These are phyloP conservation scores for Arabidopsis lyrata DNA, from an alignment of 441 rosid species.

Conservation along the genomic window DNA sequence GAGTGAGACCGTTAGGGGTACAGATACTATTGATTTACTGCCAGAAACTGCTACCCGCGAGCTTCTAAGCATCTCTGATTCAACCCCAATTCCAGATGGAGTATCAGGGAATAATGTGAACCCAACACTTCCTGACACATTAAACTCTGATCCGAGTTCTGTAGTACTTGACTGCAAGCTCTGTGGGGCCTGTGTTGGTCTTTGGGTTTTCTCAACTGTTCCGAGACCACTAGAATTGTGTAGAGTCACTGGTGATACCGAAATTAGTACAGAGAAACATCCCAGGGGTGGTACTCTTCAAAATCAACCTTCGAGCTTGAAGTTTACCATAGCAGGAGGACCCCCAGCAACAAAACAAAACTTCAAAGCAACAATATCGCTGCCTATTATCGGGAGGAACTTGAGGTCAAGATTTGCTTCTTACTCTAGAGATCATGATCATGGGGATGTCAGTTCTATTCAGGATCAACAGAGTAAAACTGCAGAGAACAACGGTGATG, in stretches of 20 bases:
- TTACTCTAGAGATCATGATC: constrained; percentile 61
- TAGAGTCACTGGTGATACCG: constrained; percentile 73
- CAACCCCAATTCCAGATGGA: constrained; percentile 47
- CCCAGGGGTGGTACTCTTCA: constrained; percentile 43
- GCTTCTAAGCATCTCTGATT: constrained; percentile 50
- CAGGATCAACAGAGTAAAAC: constrained; percentile 49
- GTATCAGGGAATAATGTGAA: constrained; percentile 42
- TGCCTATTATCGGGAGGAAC: constrained; percentile 81
- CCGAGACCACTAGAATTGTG: constrained; percentile 74
- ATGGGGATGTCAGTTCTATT: constrained; percentile 29
- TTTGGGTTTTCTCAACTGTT: constrained; percentile 80
- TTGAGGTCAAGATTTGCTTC: constrained; percentile 77
- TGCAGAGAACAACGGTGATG: constrained; percentile 38
- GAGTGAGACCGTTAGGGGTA: constrained; percentile 48
- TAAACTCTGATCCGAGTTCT: constrained; percentile 70
- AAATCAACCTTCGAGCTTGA: constrained; percentile 53
- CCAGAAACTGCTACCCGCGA: constrained; percentile 49
- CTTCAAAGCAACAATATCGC: constrained; percentile 84
- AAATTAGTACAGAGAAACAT: constrained; percentile 49
- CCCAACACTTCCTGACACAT: constrained; percentile 34
- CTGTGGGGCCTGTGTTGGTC: constrained; percentile 95
- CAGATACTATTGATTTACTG: constrained; percentile 50
- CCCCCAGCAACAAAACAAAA: constrained; percentile 87
- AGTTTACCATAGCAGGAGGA: constrained; percentile 94
- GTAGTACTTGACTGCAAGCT: constrained; percentile 88